Base-by-base conservation (phyloP, 345 rosid genomes). In the Angophora floribunda region DNA sequence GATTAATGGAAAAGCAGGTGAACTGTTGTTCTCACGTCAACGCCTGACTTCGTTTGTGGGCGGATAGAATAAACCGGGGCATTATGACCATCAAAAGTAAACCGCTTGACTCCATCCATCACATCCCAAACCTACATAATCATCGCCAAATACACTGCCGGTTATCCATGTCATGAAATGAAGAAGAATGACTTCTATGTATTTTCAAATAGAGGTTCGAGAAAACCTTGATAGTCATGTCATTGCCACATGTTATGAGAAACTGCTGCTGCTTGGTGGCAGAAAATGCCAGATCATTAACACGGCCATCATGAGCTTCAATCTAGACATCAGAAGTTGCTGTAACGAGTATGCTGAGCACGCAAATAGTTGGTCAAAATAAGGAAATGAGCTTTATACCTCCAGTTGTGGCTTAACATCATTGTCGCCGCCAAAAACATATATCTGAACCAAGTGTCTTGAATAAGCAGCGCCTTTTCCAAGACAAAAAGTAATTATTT, bases 211-310 rank as follows among this genome's bases (percentile, higher is more conserved):
- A 67, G 79, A 67, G 32, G 79, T 67, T 67, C 79, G 15, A 7
- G 79, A 19, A 67, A 67, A 96, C 99, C 98, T 92, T 95, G 88
- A 97, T 91, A 90, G 91, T 91, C 95, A 91, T 91, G 94, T 97
- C 99, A 89, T 96, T 97, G 65, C 99, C 99, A 87, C 99, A 96
- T 67, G 99, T 97, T 88, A 96, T 92, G 41, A 95, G 88, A 45
- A 88, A 91, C 24, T 91, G 93, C 88, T 93, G 95, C 90, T 92
- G 92, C 79, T 86, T 80, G 52, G 96, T 95, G 86, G 82, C 91
- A 85, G 92, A 91, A 63, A 97, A 97, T 51, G 96, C 97, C 89
- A 97, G 89, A 91, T 97, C 97, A 90, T 95, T 96, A 87, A 97
- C 98, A 88, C 93, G 87, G 49, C 99, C 98, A 85, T 92, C 88